A percentile compares a stretch with the other conserved stretches of the same genome.
phyloP scores from a whole-genome alignment of 73 alveolate species.

The Tetrahymena thermophila region DNA sequence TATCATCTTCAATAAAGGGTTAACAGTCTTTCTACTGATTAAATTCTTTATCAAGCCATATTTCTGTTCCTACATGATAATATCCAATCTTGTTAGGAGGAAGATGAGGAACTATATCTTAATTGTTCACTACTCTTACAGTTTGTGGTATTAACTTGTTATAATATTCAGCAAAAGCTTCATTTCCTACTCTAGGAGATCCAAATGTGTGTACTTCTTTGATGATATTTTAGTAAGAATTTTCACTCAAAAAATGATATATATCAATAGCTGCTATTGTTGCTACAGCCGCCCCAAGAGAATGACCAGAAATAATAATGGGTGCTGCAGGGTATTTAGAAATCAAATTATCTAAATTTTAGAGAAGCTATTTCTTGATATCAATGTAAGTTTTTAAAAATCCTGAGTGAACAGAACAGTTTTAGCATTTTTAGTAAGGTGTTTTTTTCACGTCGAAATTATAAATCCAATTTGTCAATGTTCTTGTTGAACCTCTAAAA shows the following conservation, averaged over 20 bases:
- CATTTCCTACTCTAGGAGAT: conserved; percentile 32
- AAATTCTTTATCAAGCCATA: conserved; percentile 14
- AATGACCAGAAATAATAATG: conserved; percentile 22
- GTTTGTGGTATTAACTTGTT: neutral
- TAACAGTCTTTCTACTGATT: neutral
- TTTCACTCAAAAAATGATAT: neutral
- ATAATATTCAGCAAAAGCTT: neutral
- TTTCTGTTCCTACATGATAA: conserved; percentile 15
- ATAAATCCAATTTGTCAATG: conserved; percentile 18
- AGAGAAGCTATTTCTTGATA: neutral
- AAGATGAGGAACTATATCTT: conserved; percentile 28
- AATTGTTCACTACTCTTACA: conserved; percentile 3
- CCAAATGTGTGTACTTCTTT: conserved; percentile 13
- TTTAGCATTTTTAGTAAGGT: conserved; percentile 8
- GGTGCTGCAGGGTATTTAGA: conserved; percentile 16
- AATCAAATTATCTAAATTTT: neutral
- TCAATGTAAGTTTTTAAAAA: conserved; percentile 33
- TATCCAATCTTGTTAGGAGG: conserved; percentile 11
- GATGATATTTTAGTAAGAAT: neutral
- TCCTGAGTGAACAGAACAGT: conserved; percentile 32
- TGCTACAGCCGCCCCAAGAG: conserved; percentile 42
- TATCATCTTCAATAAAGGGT: neutral
- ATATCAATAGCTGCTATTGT: conserved; percentile 20
- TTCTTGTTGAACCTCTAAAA: conserved; percentile 23
- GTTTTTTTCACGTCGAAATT: conserved; percentile 18